These are phyloP conservation scores for Cordyceps javanica DNA, from an alignment of 2,329 filamentous ascomycete species.

Conservation along the genomic window DNA sequence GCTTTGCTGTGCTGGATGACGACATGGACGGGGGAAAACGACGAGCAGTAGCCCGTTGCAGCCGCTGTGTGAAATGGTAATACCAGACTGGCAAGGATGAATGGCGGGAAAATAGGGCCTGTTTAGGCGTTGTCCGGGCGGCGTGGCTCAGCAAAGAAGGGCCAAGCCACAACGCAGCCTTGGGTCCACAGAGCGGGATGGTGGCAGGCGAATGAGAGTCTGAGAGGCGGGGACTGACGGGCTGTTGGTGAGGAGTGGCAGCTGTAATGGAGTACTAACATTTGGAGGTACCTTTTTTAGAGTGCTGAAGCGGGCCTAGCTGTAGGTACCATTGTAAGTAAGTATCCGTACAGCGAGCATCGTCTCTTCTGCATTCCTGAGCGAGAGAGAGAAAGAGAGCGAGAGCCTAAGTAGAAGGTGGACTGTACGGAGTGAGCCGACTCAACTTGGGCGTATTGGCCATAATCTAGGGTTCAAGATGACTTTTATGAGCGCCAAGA, in stretches of 20 bases:
- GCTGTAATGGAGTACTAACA: too few relatives aligned
- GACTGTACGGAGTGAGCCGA: too few relatives aligned
- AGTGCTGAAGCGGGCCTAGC: neutral
- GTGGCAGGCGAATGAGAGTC: neutral
- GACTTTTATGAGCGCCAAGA: too few relatives aligned
- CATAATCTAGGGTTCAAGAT: too few relatives aligned
- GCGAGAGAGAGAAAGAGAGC: too few relatives aligned
- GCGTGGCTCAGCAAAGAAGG: neutral
- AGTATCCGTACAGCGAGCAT: too few relatives aligned
- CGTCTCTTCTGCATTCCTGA: too few relatives aligned
- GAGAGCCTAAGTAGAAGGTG: too few relatives aligned
- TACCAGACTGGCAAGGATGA: neutral
- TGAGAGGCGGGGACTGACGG: too few relatives aligned
- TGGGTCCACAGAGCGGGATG: neutral
- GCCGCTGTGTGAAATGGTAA: neutral
- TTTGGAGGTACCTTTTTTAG: too few relatives aligned
- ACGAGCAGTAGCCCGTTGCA: neutral
- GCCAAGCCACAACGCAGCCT: neutral
- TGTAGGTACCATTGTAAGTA: neutral
- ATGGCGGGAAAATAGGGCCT: neutral
- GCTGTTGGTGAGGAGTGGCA: neutral
- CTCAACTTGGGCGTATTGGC: too few relatives aligned
- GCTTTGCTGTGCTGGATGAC: conserved; percentile 9
- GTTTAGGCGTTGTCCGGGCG: neutral
- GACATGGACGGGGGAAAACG: neutral